Evolutionary conservation across 75 land plant genomes (phyloP).

Genomic region (Cryptomeria japonica): DNA sequence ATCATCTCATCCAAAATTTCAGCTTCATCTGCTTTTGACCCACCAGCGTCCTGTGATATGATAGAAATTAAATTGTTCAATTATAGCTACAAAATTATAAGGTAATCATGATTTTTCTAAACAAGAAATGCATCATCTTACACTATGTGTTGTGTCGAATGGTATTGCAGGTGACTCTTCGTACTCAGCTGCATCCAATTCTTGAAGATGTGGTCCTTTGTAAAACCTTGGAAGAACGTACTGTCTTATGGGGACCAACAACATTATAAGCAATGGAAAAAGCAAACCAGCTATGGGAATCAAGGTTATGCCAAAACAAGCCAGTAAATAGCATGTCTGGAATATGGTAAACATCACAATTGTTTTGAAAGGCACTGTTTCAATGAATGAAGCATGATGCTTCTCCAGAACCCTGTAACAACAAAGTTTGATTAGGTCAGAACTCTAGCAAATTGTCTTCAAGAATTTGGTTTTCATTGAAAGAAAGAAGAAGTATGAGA

Average conservation of each 20-base stretch:
- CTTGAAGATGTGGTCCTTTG: conserved; percentile 56
- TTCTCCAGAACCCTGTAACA: conserved; percentile 67
- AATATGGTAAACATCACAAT: conserved; percentile 74
- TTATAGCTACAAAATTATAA: neutral
- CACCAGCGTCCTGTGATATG: conserved; percentile 11
- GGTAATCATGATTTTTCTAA: no score
- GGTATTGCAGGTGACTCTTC: conserved; percentile 67
- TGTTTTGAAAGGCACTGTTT: conserved; percentile 84
- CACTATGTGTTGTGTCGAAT: conserved; percentile 25
- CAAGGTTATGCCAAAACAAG: conserved; percentile 79
- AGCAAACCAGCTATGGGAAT: conserved; percentile 90
- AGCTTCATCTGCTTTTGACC: conserved; percentile 23
- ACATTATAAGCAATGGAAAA: conserved; percentile 88
- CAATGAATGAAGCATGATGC: conserved; percentile 75
- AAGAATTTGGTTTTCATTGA: neutral
- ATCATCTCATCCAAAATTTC: conserved; percentile 74
- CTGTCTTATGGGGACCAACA: conserved; percentile 78
- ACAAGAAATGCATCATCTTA: neutral
- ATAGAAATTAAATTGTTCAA: neutral
- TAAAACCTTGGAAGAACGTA: conserved; percentile 75
- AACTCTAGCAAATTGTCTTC: neutral
- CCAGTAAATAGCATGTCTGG: conserved; percentile 69
- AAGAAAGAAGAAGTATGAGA: neutral
- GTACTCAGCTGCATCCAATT: conserved; percentile 66
- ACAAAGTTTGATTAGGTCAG: neutral